Base-by-base conservation (phyloP, 306 rosid genomes). In the Corylus heterophylla region DNA sequence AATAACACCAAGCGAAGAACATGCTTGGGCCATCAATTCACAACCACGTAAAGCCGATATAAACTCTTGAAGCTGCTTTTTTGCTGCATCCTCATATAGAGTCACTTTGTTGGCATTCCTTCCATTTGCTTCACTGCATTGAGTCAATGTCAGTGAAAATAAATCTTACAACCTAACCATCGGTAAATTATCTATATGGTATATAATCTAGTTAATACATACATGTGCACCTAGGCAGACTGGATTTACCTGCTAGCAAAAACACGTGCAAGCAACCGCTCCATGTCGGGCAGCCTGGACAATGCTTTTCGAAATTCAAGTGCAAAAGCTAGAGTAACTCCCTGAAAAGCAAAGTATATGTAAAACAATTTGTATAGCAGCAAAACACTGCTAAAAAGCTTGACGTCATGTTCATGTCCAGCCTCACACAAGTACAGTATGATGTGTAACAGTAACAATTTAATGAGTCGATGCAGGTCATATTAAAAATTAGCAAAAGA, bases 41-140 rank as follows among this genome's bases (percentile, higher is more conserved):
- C 97, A 92, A 70, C 99, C 98, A 22, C 91, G 90, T 49, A 95
- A 81, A 72, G 89, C 96, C 54, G 90, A 85, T 83, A 93, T 85
- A 81, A 95, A 90, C 82, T 95, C 98, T 74, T 91, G 92, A 54
- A 95, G 91, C 72, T 86, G 91, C 78, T 89, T 91, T 85, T 95
- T 95, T 29, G 98, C 78, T 16, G 99, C 92, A 85, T 93, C 99
- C 87, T 95, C 99, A 4, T 93, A 95, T 72, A 90, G 87, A 81
- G 87, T 83, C 84, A 95, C 99, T 80, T 88, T 95, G 70, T 72
- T 88, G 39, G 97, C 97, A 84, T 90, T 95, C 83, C 99, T 88
- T 72, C 99, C 97, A 55, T 85, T 91, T 51, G 93, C 94, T 75
- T 89, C 94, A 87, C 98, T 95, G 85, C 86, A 84, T 55, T 69